Evolutionary conservation across 176 grass and related monocot species (phyloP).

Genomic region (Phoenix dactylifera): DNA sequence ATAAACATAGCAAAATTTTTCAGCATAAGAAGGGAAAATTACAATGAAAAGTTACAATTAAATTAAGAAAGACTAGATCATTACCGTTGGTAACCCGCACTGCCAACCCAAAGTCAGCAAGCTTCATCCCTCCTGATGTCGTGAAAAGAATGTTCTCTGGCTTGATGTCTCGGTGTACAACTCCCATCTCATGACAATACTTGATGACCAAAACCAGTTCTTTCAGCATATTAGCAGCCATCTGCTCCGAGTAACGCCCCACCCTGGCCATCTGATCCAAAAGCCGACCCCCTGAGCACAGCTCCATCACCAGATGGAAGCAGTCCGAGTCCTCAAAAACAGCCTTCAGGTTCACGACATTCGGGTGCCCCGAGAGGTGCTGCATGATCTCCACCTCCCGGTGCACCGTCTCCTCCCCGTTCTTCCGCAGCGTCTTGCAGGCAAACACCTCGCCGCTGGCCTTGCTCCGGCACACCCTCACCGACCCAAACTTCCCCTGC

Average conservation of each 20-base stretch:
- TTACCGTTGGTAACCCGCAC: slow-evolving; percentile 75
- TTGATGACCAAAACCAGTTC: slow-evolving; percentile 67
- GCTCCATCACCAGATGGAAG: slow-evolving; percentile 89
- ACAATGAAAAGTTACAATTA: not conserved
- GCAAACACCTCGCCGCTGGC: slow-evolving; percentile 42
- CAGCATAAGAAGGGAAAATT: not conserved
- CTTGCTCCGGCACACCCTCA: slow-evolving; percentile 66
- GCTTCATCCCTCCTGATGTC: slow-evolving; percentile 51
- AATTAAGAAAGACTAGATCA: not conserved
- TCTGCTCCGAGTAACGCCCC: slow-evolving; percentile 47
- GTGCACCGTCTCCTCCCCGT: slow-evolving; percentile 90
- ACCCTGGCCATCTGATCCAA: slow-evolving; percentile 56
- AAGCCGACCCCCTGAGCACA: slow-evolving; percentile 58
- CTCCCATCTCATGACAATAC: slow-evolving; percentile 96
- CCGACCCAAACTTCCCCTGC: slow-evolving; percentile 82
- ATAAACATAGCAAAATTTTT: no score
- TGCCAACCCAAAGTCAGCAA: slow-evolving; percentile 81
- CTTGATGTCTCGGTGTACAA: slow-evolving; percentile 87
- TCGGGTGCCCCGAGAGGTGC: slow-evolving; percentile 87
- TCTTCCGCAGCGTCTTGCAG: slow-evolving; percentile 73
- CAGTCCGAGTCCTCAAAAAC: slow-evolving; percentile 74
- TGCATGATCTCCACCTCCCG: slow-evolving; percentile 99
- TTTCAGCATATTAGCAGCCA: slow-evolving; percentile 46
- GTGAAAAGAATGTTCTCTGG: slow-evolving; percentile 92
- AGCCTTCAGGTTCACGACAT: slow-evolving; percentile 69